Conservation (phyloP, 345 rosid genomes). For the Eucalyptus lansdowneana region DNA sequence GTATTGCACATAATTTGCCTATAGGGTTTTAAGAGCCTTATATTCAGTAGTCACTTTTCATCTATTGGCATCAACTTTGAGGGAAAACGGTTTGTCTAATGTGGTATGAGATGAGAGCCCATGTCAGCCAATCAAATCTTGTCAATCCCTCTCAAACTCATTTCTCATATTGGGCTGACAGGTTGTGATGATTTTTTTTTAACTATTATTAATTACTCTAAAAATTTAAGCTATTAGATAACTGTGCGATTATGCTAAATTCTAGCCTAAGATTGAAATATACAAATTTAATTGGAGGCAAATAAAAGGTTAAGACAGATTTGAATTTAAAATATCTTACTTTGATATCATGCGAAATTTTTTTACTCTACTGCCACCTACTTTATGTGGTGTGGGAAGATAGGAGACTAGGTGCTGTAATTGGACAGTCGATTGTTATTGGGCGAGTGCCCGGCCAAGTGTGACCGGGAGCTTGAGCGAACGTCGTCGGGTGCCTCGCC, state of each 20-base stretch:
- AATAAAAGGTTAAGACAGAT: too few relatives aligned
- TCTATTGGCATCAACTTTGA: neutral
- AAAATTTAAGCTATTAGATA: accelerated
- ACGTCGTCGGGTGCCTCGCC: neutral
- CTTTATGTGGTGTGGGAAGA: too few relatives aligned
- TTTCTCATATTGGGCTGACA: neutral
- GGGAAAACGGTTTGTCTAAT: accelerated
- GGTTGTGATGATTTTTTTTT: accelerated
- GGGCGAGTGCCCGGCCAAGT: neutral
- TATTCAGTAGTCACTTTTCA: neutral
- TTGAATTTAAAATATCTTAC: accelerated
- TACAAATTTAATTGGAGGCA: too few relatives aligned
- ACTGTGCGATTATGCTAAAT: accelerated
- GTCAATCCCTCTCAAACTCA: neutral
- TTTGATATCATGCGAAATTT: too few relatives aligned
- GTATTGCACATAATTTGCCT: accelerated
- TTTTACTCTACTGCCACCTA: accelerated
- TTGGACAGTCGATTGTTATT: neutral
- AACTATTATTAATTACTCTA: accelerated
- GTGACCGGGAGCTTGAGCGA: accelerated
- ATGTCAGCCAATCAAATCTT: accelerated
- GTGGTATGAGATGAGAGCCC: accelerated
- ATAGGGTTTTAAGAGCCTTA: neutral
- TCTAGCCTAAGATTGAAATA: accelerated
- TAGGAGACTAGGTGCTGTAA: accelerated